Evolutionary conservation across 257 asterid species (phyloP).

Genomic region (Eustoma russellianum): DNA sequence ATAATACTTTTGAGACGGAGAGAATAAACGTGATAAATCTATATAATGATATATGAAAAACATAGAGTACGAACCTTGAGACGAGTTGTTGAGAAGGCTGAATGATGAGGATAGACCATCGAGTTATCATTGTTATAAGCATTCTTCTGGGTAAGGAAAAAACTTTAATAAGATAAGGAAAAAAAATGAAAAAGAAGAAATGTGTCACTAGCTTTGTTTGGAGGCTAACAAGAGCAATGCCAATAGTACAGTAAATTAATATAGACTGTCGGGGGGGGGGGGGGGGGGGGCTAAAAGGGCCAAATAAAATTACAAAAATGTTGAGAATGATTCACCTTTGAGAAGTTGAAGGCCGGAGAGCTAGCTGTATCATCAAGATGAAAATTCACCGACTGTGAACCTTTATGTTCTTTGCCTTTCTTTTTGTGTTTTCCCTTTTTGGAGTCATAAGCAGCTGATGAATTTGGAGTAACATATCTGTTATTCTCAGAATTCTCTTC

Average conservation of each 20-base stretch:
- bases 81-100: conserved; percentile 34
- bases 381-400: conserved; percentile 14
- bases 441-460: conserved; percentile 9
- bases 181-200: too few species aligned
- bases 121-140: conserved; percentile 21
- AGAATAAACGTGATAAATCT: too few species aligned
- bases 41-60: neutral
- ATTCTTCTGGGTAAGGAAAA: conserved; percentile 31
- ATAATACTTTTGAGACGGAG: too few species aligned
- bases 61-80: conserved; percentile 30
- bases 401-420: conserved; percentile 17
- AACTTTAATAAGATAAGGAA: too few species aligned
- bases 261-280: too few species aligned
- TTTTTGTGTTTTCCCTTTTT: conserved; percentile 20
- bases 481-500: conserved; percentile 14
- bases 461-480: conserved; percentile 8
- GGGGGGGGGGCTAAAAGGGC: neutral
- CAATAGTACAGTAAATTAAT: too few species aligned
- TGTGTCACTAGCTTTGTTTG: too few species aligned
- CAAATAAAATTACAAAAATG: neutral
- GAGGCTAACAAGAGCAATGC: too few species aligned
- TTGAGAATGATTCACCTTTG: conserved; percentile 32
- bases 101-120: conserved; percentile 24
- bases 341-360: conserved; percentile 45
- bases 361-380: conserved; percentile 93